A percentile compares a stretch with the other conserved stretches of the same genome.
phyloP scores from a whole-genome alignment of 352 stramenopile genomes.

The Phytophthora hibernalis region DNA sequence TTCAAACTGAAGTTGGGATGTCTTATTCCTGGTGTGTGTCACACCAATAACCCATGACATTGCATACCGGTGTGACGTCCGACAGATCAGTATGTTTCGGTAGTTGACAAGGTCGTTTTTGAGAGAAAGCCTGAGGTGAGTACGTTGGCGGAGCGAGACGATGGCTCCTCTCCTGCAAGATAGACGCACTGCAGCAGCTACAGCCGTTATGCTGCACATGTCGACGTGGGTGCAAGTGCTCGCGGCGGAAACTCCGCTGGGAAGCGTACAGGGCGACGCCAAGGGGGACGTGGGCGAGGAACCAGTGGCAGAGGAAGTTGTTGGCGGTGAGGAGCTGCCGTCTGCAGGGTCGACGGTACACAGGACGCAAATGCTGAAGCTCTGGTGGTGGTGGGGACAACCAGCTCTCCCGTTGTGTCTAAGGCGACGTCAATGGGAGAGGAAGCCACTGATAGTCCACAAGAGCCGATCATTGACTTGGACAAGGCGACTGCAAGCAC shows the following conservation, averaged over 20 bases:
- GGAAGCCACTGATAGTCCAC: not conserved
- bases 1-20: not conserved
- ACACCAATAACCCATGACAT: not conserved
- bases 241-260: not conserved
- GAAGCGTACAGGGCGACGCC: conserved; percentile 5
- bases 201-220: conserved; percentile 3
- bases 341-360: not conserved
- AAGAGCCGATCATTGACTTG: not conserved
- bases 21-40: not conserved
- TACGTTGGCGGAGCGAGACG: conserved; percentile 5
- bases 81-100: conserved; percentile 8
- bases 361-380: conserved; percentile 9
- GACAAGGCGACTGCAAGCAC: not conserved
- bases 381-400: conserved; percentile 14
- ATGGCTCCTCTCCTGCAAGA: conserved; percentile 8
- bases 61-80: not conserved
- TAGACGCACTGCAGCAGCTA: conserved; percentile 4
- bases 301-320: conserved; percentile 22
- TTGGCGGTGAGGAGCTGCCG: not conserved
- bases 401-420: not conserved
- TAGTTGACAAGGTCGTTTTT: conserved; percentile 11
- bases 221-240: conserved; percentile 15
- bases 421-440: not conserved
- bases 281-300: conserved; percentile 12
- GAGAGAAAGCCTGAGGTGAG: conserved; percentile 11